Conservation (phyloP, 1,139 yeast species). For the Debaryomyces udenii region DNA sequence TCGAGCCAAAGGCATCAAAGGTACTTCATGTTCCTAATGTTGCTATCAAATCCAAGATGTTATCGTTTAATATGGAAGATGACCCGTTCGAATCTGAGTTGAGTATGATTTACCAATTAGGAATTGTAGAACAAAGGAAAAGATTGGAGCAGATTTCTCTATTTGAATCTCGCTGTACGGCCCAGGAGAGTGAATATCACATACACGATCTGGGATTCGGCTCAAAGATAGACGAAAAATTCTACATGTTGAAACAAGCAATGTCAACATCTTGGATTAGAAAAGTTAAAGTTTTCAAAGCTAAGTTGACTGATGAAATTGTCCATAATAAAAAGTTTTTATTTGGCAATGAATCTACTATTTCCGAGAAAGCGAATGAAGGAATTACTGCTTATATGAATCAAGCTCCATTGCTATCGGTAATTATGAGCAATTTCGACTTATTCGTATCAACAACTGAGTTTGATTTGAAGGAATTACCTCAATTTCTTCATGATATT, state of each 20-base stretch:
- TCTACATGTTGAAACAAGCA: constrained; percentile 19
- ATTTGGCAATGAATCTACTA: constrained; percentile 45
- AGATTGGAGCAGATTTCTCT: constrained; percentile 60
- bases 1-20: constrained; percentile 39
- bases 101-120: constrained; percentile 75
- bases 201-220: constrained; percentile 9
- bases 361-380: constrained; percentile 51
- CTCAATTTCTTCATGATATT: constrained; percentile 63
- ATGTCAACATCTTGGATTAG: constrained; percentile 47
- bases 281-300: constrained; percentile 52
- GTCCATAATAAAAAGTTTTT: constrained; percentile 53
- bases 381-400: constrained; percentile 59
- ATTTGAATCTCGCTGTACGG: constrained; percentile 43
- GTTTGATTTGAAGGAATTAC: constrained; percentile 54
- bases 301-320: constrained; percentile 48
- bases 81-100: constrained; percentile 87
- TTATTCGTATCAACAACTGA: constrained; percentile 57
- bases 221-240: constrained; percentile 14
- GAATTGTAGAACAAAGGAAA: constrained; percentile 67
- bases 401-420: constrained; percentile 65
- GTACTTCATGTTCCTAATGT: constrained; percentile 58
- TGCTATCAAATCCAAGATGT: constrained; percentile 47
- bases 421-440: constrained; percentile 60
- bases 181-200: constrained; percentile 5
- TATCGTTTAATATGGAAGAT: constrained; percentile 64